These are phyloP conservation scores for Xylariaceae sp. DNA, from an alignment of 2,329 filamentous ascomycete genomes.

Conservation along the genomic window DNA sequence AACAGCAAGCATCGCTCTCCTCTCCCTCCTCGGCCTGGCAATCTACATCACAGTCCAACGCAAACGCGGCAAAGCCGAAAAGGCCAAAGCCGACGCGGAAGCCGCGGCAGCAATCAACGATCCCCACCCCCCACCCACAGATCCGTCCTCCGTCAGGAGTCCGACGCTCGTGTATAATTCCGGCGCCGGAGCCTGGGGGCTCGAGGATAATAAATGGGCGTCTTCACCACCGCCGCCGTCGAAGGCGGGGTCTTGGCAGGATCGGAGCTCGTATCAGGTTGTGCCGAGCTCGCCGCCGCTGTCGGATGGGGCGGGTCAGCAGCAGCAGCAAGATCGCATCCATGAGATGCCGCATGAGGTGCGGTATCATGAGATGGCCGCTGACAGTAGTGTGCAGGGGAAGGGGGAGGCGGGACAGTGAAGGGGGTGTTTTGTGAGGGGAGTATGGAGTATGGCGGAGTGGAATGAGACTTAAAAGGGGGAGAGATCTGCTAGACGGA, in stretches of 20 bases:
- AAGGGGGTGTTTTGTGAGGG: background rate
- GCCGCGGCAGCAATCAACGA: slow-evolving; percentile 1
- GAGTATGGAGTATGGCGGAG: too few relatives aligned
- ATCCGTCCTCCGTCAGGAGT: background rate
- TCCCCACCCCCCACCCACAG: background rate
- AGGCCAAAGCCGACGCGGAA: slow-evolving; percentile 8
- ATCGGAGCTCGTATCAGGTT: slow-evolving; percentile 25
- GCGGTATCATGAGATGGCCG: slow-evolving; percentile 10
- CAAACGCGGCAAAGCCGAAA: slow-evolving; percentile 5
- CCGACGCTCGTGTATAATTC: slow-evolving; percentile 12
- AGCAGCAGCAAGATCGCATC: slow-evolving; percentile 1
- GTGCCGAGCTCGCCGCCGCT: slow-evolving; percentile 22
- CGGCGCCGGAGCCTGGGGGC: slow-evolving; percentile 6
- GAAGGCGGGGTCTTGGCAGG: slow-evolving; percentile 25
- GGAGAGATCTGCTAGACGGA: too few relatives aligned
- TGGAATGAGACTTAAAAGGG: too few relatives aligned
- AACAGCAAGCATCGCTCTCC: slow-evolving; percentile 25
- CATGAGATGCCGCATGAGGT: slow-evolving; percentile 12
- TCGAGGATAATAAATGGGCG: slow-evolving; percentile 11
- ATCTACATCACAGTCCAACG: slow-evolving; percentile 17
- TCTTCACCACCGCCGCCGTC: slow-evolving; percentile 1
- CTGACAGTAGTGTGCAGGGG: background rate
- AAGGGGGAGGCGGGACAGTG: background rate
- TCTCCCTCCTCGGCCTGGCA: slow-evolving; percentile 24
- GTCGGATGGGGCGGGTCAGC: slow-evolving; percentile 26